Conservation (phyloP, 768 basidiomycete genomes). For the Lactifluus hygrophoroides region DNA sequence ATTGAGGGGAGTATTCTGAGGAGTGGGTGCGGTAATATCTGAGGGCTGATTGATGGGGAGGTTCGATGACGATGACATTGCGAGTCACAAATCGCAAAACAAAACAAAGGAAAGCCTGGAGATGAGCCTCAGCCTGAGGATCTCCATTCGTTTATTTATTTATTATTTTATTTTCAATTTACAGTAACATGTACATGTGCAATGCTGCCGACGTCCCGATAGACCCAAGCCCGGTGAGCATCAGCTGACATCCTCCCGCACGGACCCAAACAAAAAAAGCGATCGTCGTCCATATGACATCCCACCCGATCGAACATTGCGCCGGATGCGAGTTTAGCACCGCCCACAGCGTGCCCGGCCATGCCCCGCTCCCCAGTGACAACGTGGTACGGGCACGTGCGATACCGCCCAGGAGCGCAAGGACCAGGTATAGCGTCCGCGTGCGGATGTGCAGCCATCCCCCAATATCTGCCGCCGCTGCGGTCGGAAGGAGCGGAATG, state of each 20-base stretch:
- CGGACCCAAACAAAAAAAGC: conserved; percentile 34
- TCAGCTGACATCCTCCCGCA: not conserved
- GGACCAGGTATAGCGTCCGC: conserved; percentile 31
- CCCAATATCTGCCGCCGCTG: too few relatives aligned
- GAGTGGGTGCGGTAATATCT: conserved; percentile 80
- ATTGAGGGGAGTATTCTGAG: conserved; percentile 84
- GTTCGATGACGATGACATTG: conserved; percentile 65
- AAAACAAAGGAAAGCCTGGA: too few relatives aligned
- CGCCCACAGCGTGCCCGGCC: conserved; percentile 28
- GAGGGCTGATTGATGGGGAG: conserved; percentile 46
- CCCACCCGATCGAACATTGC: conserved; percentile 57
- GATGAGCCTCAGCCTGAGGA: too few relatives aligned
- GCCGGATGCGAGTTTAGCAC: conserved; percentile 47
- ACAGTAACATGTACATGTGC: too few relatives aligned
- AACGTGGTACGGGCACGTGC: conserved; percentile 32
- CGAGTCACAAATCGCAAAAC: not conserved
- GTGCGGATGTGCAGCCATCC: conserved; percentile 22
- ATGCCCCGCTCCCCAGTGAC: conserved; percentile 16
- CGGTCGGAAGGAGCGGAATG: conserved; percentile 37
- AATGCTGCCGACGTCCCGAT: not conserved
- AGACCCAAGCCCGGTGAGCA: not conserved
- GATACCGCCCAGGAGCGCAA: conserved; percentile 27
- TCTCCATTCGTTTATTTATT: not conserved
- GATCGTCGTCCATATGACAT: conserved; percentile 47
- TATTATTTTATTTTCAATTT: not conserved